phyloP scores from a whole-genome alignment of 1,284 basidiomycete species.

The Cryptococcus jaspeensis region DNA sequence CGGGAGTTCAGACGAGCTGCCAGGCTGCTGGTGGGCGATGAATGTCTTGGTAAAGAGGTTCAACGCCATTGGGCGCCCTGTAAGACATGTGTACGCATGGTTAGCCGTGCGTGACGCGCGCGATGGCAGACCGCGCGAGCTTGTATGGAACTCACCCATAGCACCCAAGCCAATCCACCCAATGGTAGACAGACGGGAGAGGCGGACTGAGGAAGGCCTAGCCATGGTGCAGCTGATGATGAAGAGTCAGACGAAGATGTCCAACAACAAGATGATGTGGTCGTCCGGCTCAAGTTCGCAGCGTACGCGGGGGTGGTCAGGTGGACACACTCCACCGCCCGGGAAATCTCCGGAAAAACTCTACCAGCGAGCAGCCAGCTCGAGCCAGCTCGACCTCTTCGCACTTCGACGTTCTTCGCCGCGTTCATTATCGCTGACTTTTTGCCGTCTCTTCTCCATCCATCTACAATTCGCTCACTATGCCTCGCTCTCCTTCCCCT shows the following conservation, averaged over 20 bases:
- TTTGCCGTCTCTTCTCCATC: neutral
- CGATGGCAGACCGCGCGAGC: too few species aligned
- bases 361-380: neutral
- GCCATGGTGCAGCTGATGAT: constrained; percentile 22
- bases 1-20: neutral
- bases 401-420: neutral
- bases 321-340: constrained; percentile 20
- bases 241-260: neutral
- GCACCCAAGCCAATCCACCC: constrained; percentile 49
- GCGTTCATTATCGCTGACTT: too few species aligned
- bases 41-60: constrained; percentile 48
- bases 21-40: constrained; percentile 21
- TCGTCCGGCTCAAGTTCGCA: neutral
- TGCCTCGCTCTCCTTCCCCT: constrained; percentile 41
- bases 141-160: constrained; percentile 36
- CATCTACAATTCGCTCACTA: constrained; percentile 5
- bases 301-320: constrained; percentile 5
- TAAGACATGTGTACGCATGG: neutral
- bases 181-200: constrained; percentile 34
- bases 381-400: neutral
- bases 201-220: constrained; percentile 19
- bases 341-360: constrained; percentile 15
- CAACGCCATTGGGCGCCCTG: constrained; percentile 47
- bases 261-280: too few species aligned
- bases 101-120: neutral